These are phyloP conservation scores for Pichia thaimueangensis DNA, from an alignment of 805 yeast genomes.

Conservation along the genomic window DNA sequence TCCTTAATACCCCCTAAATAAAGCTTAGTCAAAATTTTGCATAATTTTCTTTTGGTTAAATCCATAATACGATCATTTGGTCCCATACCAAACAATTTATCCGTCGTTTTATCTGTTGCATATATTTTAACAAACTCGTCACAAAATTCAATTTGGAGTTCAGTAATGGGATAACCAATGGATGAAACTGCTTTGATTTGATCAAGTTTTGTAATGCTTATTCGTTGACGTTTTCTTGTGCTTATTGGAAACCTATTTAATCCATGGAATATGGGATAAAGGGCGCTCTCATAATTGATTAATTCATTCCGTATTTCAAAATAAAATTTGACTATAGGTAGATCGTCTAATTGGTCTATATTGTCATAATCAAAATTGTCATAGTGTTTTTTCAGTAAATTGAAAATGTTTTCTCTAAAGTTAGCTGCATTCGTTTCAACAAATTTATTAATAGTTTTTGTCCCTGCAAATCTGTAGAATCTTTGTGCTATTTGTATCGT, in stretches of 20 bases:
- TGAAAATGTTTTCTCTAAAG: too few species aligned
- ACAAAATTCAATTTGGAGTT: not conserved
- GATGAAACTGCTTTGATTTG: not conserved
- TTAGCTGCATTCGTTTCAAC: too few species aligned
- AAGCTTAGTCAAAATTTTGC: constrained; percentile 3
- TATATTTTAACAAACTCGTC: not conserved
- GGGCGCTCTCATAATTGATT: not conserved
- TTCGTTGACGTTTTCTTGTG: not conserved
- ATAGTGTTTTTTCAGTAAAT: not conserved
- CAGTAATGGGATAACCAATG: not conserved
- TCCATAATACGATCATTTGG: not conserved
- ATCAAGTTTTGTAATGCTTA: not conserved
- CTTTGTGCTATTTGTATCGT: too few species aligned
- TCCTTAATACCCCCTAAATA: too few species aligned
- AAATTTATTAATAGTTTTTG: too few species aligned
- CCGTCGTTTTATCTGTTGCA: not conserved
- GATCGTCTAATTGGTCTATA: too few species aligned
- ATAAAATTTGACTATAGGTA: constrained; percentile 1
- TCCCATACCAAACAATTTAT: constrained; percentile 1
- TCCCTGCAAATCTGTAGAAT: too few species aligned
- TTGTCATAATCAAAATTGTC: not conserved
- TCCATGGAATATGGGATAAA: constrained; percentile 3
- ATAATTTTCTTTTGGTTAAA: not conserved
- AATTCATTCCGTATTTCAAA: not conserved
- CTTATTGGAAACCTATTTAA: not conserved